Base-by-base conservation (phyloP, 2,329 filamentous ascomycete species). In the Microcyclospora pomicola region DNA sequence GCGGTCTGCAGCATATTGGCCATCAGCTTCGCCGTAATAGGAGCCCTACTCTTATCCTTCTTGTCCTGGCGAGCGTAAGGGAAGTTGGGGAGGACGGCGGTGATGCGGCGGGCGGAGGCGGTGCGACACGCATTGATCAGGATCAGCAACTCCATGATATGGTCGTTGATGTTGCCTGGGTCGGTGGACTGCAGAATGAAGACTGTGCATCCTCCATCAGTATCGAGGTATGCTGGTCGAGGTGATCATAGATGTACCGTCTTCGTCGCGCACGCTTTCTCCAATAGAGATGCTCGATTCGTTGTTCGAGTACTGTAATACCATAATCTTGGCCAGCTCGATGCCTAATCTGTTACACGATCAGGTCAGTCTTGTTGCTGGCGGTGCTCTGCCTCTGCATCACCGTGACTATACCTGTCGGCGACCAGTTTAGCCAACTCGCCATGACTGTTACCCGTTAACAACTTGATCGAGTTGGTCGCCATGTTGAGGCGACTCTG, bases 1-100 rank as follows among this genome's bases (percentile, higher is more conserved):
- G 87, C 87, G 2, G 86, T 92, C 61, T 93, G 85, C 39, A 96
- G 72, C 87, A 96, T 95, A 64, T 96, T 95, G 41, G 88, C 88
- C 65, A 95, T 92, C 38, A 96, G 71, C 61, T 91, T 92, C 15
- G 88, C 88, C 31, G 83, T 92, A 60, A 96, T 98, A 31, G 91
- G 88, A n/a, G 91, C 88, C 48, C 88, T 78, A 39, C 82, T 91
- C 69, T 84, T 82, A 67, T 94, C 87, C 66, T 96, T 96, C 71
- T 96, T 96, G 63, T 96, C 91, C 65, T 96, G 88, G 35, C 88
- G 78, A 11, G 88, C 87, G 57, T 96, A 96, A 19, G 87, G 87
- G 64, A 94, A 96, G 64, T 93, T 95, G 49, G 88, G 88, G 36
- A 95, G 82, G 47, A 95, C 84, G 46, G 86, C 88, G 15, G 88